Base-by-base conservation (phyloP, 1,139 yeast species). In the Suhomyces chickasaworum region DNA sequence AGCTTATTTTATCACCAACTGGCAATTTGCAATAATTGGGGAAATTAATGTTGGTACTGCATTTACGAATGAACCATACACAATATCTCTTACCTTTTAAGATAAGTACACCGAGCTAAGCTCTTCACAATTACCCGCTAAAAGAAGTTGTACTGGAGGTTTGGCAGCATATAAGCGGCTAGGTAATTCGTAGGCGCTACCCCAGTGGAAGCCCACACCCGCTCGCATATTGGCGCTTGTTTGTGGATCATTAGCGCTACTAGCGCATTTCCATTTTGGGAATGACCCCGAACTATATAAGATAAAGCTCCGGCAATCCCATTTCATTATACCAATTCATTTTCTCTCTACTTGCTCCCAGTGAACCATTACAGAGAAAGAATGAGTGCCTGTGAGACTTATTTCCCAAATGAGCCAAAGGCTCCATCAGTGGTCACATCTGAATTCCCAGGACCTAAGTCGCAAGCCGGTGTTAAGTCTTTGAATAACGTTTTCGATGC, bases 341-440 rank as follows among this genome's bases (percentile, higher is more conserved):
- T 29, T 29, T 29, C 32, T 29, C 18, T 29, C 32, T 29, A 10
- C 29, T 25, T 9, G 29, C 29, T 10, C n/a, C n/a, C 10, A 25
- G 29, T 25, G 29, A 25, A 8, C 12, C n/a, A 25, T 10, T 10
- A 29, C 7, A 29, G 32, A 15, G n/a, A 12, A 10, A 42, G 16
- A 42, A 68, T 68, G 68, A 74, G 86, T 31, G 66, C 75, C 51
- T 66, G 80, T 56, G 77, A 73, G 42, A 57, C 68, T 43, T 84
- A 84, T 67, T 85, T 75, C 66, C 90, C 91, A 47, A 59, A 71
- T 51, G 95, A 86, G 69, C 90, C 93, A 50, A 56, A 69, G 32
- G 77, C 66, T 36, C 95, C 95, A 37, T 58, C 62, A 9, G 71
- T 86, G 40, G 73, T 64, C 48, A 70, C 86, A 12, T 57, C 65